Conservation (phyloP, 1,139 yeast species). For the Lodderomyces pseudojiufengensis region DNA sequence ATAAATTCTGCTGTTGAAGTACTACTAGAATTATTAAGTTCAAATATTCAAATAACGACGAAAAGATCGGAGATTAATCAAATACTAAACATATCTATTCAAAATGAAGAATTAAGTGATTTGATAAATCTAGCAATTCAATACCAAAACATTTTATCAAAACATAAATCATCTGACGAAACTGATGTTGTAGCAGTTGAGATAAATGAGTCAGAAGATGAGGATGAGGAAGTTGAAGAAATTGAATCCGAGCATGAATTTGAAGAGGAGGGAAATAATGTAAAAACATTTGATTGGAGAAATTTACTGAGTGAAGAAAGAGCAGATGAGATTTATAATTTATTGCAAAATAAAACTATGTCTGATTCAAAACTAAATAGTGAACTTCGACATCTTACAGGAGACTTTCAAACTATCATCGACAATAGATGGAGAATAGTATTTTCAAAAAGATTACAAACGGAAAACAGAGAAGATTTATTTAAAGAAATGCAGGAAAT, state of each 20-base stretch:
- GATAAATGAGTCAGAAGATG: constrained; percentile 26
- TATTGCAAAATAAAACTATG: neutral
- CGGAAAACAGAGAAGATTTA: constrained; percentile 32
- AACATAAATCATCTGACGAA: constrained; percentile 15
- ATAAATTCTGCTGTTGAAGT: constrained; percentile 64
- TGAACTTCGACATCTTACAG: neutral
- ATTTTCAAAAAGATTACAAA: constrained; percentile 46
- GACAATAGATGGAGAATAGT: constrained; percentile 52
- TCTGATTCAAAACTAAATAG: neutral
- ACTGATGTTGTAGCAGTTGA: constrained; percentile 23
- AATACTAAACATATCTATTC: constrained; percentile 44
- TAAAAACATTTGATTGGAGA: constrained; percentile 10
- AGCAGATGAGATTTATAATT: neutral
- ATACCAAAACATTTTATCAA: constrained; percentile 54
- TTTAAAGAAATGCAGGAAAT: constrained; percentile 21
- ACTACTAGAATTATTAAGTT: constrained; percentile 56
- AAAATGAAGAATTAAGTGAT: constrained; percentile 49
- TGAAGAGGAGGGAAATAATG: constrained; percentile 22
- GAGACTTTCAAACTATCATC: constrained; percentile 16
- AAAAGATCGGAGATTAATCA: constrained; percentile 36
- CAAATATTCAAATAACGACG: constrained; percentile 19
- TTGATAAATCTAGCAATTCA: constrained; percentile 45
- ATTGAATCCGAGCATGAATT: constrained; percentile 20
- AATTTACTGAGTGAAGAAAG: no score
- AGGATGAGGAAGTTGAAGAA: constrained; percentile 22